Evolutionary conservation across 495 filamentous ascomycete species (phyloP), one percentile per base, ranked within the genome.

Genomic region (Cercophora scortea): DNA sequence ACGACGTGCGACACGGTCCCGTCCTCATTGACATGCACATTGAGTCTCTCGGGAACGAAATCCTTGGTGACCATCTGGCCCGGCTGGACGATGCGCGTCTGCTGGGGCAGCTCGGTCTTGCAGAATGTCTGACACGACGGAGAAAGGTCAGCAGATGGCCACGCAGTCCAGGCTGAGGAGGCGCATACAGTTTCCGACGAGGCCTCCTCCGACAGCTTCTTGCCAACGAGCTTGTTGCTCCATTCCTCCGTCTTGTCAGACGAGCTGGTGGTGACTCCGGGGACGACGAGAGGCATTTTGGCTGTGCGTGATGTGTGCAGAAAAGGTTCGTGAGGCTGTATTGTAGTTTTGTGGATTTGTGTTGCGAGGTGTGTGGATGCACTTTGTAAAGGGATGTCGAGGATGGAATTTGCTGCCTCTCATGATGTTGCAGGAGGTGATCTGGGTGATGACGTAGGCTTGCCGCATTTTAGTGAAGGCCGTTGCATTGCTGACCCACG

Each of bases 221-320:
- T 91, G 54, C 88, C 87, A 47, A 84, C 79, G 13, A 92, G 73
- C 76, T 89, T 88, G 66, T 75, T 80, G 41, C 68, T 68, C 88
- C 88, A 92, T 54, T 85, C 79, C 39, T 78, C 70, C 55, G 81
- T 82, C 63, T 71, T 66, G 61, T 60, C 63, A 49, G 66, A 73
- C 40, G 69, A 63, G 67, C 73, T 77, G 62, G 74, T 79, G 68
- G 87, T 75, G 71, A 90, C 71, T 62, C 82, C 86, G 12, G 87
- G 87, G 15, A 90, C 80, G 61, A 92, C 83, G 70, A 92, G 87
- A 75, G 88, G 88, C 88, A 92, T 92, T 40, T 61, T 85, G 75
- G 49, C 39, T 42, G 45, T 39, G 13, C 16, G n/a, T 48, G 10
- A 38, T 8, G 36, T 25, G 25, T 25, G 25, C 25, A 25, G 5